Evolutionary conservation across 2,329 filamentous ascomycete genomes (phyloP), one percentile per base, ranked within the genome.

Genomic region (Botrytis medusae): DNA sequence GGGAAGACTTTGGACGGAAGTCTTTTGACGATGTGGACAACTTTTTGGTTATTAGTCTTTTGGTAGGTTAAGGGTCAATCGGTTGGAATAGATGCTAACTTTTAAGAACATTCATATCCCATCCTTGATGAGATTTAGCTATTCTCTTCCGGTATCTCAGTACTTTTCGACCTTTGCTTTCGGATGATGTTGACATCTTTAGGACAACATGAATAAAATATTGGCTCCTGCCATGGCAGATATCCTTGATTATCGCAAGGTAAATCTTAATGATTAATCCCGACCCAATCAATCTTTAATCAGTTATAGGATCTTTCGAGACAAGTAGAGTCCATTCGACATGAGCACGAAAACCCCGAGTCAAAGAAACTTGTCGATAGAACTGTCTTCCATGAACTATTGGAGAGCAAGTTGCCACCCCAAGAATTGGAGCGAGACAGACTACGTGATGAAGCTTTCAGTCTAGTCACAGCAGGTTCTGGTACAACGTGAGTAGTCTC

Each of bases 401-500:
- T 77, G 5, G 68, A 76, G 42, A 76, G 72, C 44, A 63, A 74
- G 25, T 78, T 84, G 0, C 80, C 82, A 3, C 59, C 74, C 2
- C 32, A 73, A 6, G 82, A 84, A 48, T 82, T 82, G 74, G 75
- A 77, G 0, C 34, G 78, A 1, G 46, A 72, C 6, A 78, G 83
- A 0, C 74, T 84, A 4, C 74, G 75, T 9, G 75, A 79, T 2
- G 83, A 84, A 29, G 79, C 77, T 25, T 74, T 77, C 1, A 57
- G 82, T 2, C 78, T 81, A 18, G 77, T 75, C 14, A 72, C 51
- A 0, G 83, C 82, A 4, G 83, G 81, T 2, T 81, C 79, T 46
- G 81, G 82, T 60, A 84, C 82, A 0, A 80, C 78, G 67, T 44
- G 40, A 57, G 67, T 59, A 12, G 12, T 29, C 29, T 22, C 22